Evolutionary conservation across 139 green algal genomes (phyloP).

Genomic region (Closterium sp.): DNA sequence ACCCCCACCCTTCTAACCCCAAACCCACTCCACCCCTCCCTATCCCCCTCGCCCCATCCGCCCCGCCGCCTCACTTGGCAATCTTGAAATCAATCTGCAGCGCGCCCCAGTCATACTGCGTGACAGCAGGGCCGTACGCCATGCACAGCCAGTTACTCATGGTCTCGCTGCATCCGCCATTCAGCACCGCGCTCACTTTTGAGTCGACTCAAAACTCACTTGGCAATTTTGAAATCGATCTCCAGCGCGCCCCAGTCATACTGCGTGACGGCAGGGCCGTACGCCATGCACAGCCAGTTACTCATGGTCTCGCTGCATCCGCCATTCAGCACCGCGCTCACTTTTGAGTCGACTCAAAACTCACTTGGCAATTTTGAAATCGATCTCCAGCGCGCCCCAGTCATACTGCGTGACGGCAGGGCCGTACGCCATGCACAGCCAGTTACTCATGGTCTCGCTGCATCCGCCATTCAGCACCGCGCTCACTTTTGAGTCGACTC

Average conservation of each 20-base stretch:
- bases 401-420: conserved; percentile 10
- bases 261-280: background rate
- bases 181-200: background rate
- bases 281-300: background rate
- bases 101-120: conserved; percentile 28
- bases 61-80: background rate
- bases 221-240: too few relatives aligned
- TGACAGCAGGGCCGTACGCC: background rate
- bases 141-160: background rate
- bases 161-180: background rate
- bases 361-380: too few relatives aligned
- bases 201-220: too few relatives aligned
- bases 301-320: background rate
- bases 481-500: too few relatives aligned
- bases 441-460: background rate
- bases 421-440: background rate
- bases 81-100: conserved; percentile 15
- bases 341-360: too few relatives aligned
- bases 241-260: conserved; percentile 27
- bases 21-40: background rate
- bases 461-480: conserved; percentile 13
- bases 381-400: conserved; percentile 12
- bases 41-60: background rate
- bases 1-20: too few relatives aligned
- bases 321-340: background rate